These are phyloP conservation scores for Lobosporangium transversale DNA, from an alignment of 192 early-diverging fungal genomes.

Conservation along the genomic window DNA sequence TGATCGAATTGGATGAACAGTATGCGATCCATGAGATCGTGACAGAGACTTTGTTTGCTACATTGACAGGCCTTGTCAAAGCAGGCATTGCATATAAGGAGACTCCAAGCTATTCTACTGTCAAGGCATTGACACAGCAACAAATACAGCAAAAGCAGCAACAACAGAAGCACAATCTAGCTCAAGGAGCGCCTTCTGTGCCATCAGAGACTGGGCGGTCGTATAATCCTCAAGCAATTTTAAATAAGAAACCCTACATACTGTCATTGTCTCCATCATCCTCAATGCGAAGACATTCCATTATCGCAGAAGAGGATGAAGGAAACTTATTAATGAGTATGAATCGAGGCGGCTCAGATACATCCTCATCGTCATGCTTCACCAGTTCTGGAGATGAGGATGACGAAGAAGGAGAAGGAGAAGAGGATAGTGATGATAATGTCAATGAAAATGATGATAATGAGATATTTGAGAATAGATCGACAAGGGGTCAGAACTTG, in stretches of 20 bases:
- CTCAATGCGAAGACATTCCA: constrained; percentile 15
- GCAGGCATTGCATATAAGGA: constrained; percentile 63
- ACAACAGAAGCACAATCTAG: no score
- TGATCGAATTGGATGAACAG: constrained; percentile 61
- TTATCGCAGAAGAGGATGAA: constrained; percentile 34
- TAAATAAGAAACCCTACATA: not conserved
- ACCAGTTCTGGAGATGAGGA: constrained; percentile 10
- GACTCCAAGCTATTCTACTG: constrained; percentile 48
- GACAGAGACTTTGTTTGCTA: constrained; percentile 53
- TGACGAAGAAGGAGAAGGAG: not conserved
- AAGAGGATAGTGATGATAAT: constrained; percentile 14
- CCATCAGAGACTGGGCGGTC: not conserved
- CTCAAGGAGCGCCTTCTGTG: not conserved
- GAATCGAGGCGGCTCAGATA: not conserved
- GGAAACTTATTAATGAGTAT: not conserved
- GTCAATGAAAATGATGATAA: not conserved
- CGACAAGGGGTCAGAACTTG: not conserved
- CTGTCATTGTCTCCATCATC: not conserved
- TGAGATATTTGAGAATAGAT: not conserved
- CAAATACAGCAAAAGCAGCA: not conserved
- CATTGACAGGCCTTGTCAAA: constrained; percentile 55
- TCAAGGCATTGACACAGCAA: not conserved
- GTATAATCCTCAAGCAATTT: constrained; percentile 11
- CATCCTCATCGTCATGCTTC: constrained; percentile 18
- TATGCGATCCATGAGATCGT: constrained; percentile 63